Evolutionary conservation across 805 yeast genomes (phyloP).

Genomic region (Teunomyces gatunensis): DNA sequence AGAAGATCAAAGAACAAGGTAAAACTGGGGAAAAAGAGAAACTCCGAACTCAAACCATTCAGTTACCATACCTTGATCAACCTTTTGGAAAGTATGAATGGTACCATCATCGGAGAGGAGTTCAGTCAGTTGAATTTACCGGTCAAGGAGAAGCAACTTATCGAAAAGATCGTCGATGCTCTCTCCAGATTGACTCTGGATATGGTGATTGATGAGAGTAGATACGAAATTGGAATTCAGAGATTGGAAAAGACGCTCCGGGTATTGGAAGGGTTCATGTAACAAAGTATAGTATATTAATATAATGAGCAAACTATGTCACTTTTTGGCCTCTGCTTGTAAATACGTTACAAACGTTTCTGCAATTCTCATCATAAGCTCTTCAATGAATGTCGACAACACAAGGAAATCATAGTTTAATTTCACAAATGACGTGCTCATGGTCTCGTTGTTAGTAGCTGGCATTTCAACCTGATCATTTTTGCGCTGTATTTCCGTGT

Average conservation of each 20-base stretch:
- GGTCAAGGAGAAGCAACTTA: conserved; percentile 67
- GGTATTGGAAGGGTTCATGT: conserved; percentile 77
- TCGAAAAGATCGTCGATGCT: conserved; percentile 85
- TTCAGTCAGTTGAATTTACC: conserved; percentile 74
- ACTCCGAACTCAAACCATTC: conserved; percentile 32
- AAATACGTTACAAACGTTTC: conserved; percentile 23
- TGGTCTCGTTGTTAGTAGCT: not conserved
- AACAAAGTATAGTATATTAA: conserved; percentile 6
- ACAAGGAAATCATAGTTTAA: conserved; percentile 40
- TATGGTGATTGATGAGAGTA: conserved; percentile 80
- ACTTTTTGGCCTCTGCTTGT: conserved; percentile 6
- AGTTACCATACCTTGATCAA: conserved; percentile 47
- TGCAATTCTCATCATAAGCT: conserved; percentile 30
- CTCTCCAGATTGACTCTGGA: conserved; percentile 84
- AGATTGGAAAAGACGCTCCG: conserved; percentile 79
- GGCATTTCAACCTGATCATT: conserved; percentile 9
- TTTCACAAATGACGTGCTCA: conserved; percentile 20
- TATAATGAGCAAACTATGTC: not conserved
- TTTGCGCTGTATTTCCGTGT: conserved; percentile 11
- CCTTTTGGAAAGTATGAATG: conserved; percentile 56
- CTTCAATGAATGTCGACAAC: conserved; percentile 22
- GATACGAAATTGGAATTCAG: conserved; percentile 75
- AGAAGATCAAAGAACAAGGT: conserved; percentile 19
- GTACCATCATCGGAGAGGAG: conserved; percentile 64
- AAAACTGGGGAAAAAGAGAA: conserved; percentile 9